Evolutionary conservation across 2,329 filamentous ascomycete species (phyloP).

Genomic region (Cryphonectria carpinicola): DNA sequence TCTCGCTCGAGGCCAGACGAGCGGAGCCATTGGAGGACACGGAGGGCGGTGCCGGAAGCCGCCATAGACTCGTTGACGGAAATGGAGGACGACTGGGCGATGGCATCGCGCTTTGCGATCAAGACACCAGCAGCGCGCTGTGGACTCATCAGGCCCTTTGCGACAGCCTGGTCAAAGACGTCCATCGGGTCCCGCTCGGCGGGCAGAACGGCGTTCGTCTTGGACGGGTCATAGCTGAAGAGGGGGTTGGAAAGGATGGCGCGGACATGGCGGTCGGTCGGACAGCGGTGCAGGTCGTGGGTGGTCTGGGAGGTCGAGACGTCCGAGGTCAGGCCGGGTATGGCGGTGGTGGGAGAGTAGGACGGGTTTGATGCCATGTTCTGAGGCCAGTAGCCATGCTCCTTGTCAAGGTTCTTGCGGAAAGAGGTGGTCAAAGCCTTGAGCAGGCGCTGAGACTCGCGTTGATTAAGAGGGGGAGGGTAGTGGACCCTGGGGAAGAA

Average conservation of each 20-base stretch:
- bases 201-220: slow-evolving; percentile 28
- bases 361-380: slow-evolving; percentile 31
- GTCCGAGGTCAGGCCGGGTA: slow-evolving; percentile 28
- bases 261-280: slow-evolving; percentile 56
- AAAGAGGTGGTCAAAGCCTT: slow-evolving; percentile 61
- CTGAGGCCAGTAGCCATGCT: slow-evolving; percentile 53
- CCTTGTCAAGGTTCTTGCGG: slow-evolving; percentile 59
- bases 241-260: slow-evolving; percentile 62
- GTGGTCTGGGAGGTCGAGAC: slow-evolving; percentile 20
- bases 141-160: slow-evolving; percentile 59
- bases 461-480: slow-evolving; percentile 53
- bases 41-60: slow-evolving; percentile 49
- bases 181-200: slow-evolving; percentile 51
- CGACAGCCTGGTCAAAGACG: slow-evolving; percentile 60
- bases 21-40: slow-evolving; percentile 58
- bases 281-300: slow-evolving; percentile 36
- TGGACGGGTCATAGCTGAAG: slow-evolving; percentile 47
- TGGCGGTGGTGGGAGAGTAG: slow-evolving; percentile 18
- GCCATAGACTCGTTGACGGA: slow-evolving; percentile 42
- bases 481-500: slow-evolving; percentile 54
- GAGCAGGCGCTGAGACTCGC: slow-evolving; percentile 59
- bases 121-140: slow-evolving; percentile 59
- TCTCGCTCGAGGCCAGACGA: slow-evolving; percentile 52
- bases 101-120: slow-evolving; percentile 49
- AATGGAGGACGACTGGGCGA: slow-evolving; percentile 40